phyloP scores from a whole-genome alignment of 306 rosid genomes.

The Luffa aegyptiaca region DNA sequence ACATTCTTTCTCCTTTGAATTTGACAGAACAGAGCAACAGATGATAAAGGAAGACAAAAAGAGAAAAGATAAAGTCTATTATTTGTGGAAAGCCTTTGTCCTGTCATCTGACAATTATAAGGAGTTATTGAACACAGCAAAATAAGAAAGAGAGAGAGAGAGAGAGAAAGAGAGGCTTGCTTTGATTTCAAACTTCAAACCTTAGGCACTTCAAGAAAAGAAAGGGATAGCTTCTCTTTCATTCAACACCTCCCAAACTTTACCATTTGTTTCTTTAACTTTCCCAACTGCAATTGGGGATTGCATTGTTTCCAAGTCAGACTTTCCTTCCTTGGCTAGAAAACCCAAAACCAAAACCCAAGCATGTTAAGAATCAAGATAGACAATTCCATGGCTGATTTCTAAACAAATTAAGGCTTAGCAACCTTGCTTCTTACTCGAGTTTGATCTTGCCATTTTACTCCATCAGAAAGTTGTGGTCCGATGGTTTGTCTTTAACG shows the following conservation, averaged over 20 bases:
- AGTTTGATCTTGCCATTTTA: neutral
- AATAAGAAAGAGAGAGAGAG: neutral
- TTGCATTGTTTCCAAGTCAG: constrained; percentile 14
- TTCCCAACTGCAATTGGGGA: constrained; percentile 7
- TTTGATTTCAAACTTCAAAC: constrained; percentile 36
- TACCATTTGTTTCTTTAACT: constrained; percentile 9
- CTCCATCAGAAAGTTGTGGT: neutral
- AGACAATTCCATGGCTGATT: too few species aligned
- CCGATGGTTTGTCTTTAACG: too few species aligned
- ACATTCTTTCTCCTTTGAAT: constrained; percentile 29
- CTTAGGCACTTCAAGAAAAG: constrained; percentile 35
- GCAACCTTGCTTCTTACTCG: neutral
- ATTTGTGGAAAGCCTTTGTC: constrained; percentile 1
- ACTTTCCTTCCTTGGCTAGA: neutral
- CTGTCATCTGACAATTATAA: neutral
- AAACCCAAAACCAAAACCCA: neutral
- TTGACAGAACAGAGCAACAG: neutral
- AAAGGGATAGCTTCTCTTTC: constrained; percentile 43
- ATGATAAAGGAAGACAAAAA: neutral
- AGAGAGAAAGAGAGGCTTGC: constrained; percentile 8
- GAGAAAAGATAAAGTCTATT: constrained; percentile 16
- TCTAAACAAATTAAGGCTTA: too few species aligned
- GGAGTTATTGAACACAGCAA: neutral
- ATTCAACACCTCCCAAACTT: neutral
- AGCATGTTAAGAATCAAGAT: neutral